Evolutionary conservation across 1,139 yeast species (phyloP).

Genomic region (Kurtzmaniella natalensis): DNA sequence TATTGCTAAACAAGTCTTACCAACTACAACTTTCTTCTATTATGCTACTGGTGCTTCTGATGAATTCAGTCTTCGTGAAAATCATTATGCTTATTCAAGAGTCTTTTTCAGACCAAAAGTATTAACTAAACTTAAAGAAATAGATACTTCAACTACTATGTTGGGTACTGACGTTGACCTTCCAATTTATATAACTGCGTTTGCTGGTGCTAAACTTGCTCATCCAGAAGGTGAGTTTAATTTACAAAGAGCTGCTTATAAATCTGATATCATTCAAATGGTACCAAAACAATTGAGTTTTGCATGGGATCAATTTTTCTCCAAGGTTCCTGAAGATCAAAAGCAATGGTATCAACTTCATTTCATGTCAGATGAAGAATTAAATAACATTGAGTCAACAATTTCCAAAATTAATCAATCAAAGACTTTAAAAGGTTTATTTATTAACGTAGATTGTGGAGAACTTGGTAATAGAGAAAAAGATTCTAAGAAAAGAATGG

Average conservation of each 20-base stretch:
- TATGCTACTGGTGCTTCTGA: constrained; percentile 29
- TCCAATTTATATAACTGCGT: constrained; percentile 64
- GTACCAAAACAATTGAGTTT: constrained; percentile 62
- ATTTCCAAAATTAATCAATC: constrained; percentile 11
- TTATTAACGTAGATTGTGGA: constrained; percentile 18
- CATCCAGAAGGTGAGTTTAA: constrained; percentile 63
- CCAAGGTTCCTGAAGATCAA: constrained; percentile 38
- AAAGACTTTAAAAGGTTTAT: constrained; percentile 18
- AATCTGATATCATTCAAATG: constrained; percentile 60
- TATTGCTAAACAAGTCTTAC: constrained; percentile 23
- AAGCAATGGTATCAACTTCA: constrained; percentile 79
- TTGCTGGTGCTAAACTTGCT: constrained; percentile 66
- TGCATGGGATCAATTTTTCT: constrained; percentile 56
- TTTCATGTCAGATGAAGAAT: constrained; percentile 45
- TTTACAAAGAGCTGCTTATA: constrained; percentile 61
- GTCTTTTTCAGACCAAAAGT: constrained; percentile 41
- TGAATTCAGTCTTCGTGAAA: constrained; percentile 28
- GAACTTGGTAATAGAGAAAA: constrained; percentile 17
- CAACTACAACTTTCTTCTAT: constrained; percentile 27
- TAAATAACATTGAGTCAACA: constrained; percentile 11
- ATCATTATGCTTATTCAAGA: constrained; percentile 27
- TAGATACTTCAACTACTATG: constrained; percentile 19
- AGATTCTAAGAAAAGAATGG: constrained; percentile 12
- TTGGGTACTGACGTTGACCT: constrained; percentile 19
- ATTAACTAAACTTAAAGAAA: constrained; percentile 27